Percentiles rank a stretch among this genome's conserved stretches.
Evolutionary conservation across 768 basidiomycete genomes (phyloP).

Genomic region (Collybiopsis confluens): DNA sequence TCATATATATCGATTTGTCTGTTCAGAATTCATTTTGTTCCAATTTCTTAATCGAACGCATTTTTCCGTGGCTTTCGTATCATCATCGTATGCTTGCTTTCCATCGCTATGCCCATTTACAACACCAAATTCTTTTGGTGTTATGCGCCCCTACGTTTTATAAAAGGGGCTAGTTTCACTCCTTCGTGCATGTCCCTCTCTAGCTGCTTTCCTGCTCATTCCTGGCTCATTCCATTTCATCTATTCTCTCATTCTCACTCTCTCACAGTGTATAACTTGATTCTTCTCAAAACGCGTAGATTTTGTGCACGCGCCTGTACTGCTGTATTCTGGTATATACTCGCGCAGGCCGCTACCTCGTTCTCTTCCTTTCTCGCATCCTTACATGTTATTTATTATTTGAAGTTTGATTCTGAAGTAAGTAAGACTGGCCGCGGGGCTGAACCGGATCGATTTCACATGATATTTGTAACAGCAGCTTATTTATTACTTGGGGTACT

Average conservation of each 20-base stretch:
- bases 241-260: conserved; percentile 15
- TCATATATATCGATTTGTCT: conserved; percentile 14
- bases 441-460: not conserved
- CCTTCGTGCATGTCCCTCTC: conserved; percentile 18
- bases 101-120: conserved; percentile 26
- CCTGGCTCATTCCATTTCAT: conserved; percentile 12
- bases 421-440: not conserved
- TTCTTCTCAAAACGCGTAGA: not conserved
- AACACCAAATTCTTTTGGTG: conserved; percentile 11
- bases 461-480: not conserved
- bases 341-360: conserved; percentile 25
- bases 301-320: conserved; percentile 23
- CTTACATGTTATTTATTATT: conserved; percentile 11
- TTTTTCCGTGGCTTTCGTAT: conserved; percentile 18
- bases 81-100: conserved; percentile 20
- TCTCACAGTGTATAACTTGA: not conserved
- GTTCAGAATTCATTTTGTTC: conserved; percentile 13
- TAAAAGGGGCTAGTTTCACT: conserved; percentile 14
- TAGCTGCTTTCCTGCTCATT: conserved; percentile 12
- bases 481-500: not conserved
- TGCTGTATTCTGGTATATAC: conserved; percentile 18
- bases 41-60: conserved; percentile 15
- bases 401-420: too few species aligned
- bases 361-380: conserved; percentile 4
- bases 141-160: conserved; percentile 13